These are phyloP conservation scores for Cladosporium sphaerospermum DNA, from an alignment of 2,329 filamentous ascomycete species.

Conservation along the genomic window DNA sequence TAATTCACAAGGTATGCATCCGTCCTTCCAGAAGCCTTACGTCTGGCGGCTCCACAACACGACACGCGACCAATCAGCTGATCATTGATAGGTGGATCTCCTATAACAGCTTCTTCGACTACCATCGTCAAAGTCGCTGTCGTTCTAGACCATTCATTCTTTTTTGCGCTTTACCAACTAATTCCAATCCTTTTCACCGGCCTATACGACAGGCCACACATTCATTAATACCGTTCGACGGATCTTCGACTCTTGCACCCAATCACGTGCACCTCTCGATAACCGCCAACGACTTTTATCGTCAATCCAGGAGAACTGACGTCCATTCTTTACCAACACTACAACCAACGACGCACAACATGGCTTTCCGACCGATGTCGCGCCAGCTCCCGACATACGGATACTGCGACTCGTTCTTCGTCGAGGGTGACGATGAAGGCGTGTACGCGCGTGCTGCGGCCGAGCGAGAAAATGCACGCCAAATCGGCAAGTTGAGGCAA, in stretches of 20 bases:
- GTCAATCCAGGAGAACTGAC: slow-evolving; percentile 41
- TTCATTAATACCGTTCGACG: slow-evolving; percentile 40
- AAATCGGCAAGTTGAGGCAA: slow-evolving; percentile 75
- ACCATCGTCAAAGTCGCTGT: slow-evolving; percentile 14
- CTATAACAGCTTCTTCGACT: slow-evolving; percentile 30
- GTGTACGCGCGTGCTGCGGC: slow-evolving; percentile 54
- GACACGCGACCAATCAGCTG: slow-evolving; percentile 21
- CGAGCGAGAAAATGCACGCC: slow-evolving; percentile 68
- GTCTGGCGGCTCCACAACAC: slow-evolving; percentile 16
- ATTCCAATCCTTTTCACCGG: slow-evolving; percentile 49
- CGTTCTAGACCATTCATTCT: slow-evolving; percentile 33
- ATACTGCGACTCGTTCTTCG: slow-evolving; percentile 63
- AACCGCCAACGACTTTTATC: slow-evolving; percentile 20
- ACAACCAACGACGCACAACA: slow-evolving; percentile 35
- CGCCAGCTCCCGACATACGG: slow-evolving; percentile 47
- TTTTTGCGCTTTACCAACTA: slow-evolving; percentile 48
- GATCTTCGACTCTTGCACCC: slow-evolving; percentile 36
- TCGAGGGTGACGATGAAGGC: slow-evolving; percentile 54
- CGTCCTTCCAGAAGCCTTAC: slow-evolving; percentile 19
- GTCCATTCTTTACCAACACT: slow-evolving; percentile 34
- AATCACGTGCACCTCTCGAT: slow-evolving; percentile 17
- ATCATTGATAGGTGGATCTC: slow-evolving; percentile 32
- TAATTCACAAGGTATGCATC: slow-evolving; percentile 45
- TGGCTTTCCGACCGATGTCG: slow-evolving; percentile 46
- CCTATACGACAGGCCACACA: slow-evolving; percentile 43